Conservation (phyloP, 2,329 filamentous ascomycete species). For the Alternaria triticimaculans region DNA sequence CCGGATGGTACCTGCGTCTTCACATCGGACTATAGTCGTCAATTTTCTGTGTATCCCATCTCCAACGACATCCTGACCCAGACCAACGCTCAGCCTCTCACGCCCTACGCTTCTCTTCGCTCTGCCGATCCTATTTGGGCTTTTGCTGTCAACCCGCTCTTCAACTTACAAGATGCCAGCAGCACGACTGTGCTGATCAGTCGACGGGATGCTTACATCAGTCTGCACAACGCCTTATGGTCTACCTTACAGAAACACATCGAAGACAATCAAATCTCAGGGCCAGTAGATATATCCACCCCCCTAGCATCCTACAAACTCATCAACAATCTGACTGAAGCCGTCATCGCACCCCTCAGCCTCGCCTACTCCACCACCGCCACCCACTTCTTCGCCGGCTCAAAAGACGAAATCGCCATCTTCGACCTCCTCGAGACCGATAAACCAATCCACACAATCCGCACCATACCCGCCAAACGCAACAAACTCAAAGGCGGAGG, state of each 20-base stretch:
- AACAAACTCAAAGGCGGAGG: slow-evolving; percentile 53
- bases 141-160: slow-evolving; percentile 62
- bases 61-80: slow-evolving; percentile 15
- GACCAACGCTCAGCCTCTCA: slow-evolving; percentile 36
- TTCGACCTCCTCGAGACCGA: slow-evolving; percentile 62
- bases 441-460: slow-evolving; percentile 50
- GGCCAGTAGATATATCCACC: slow-evolving; percentile 31
- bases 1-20: slow-evolving; percentile 65
- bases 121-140: slow-evolving; percentile 61
- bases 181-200: slow-evolving; percentile 61
- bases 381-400: slow-evolving; percentile 64
- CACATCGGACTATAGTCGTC: slow-evolving; percentile 60
- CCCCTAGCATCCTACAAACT: slow-evolving; percentile 61
- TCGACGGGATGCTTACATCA: slow-evolving; percentile 62
- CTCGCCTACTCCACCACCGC: slow-evolving; percentile 60
- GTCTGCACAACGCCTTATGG: slow-evolving; percentile 62
- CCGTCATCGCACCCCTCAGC: slow-evolving; percentile 61
- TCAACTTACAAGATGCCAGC: slow-evolving; percentile 57
- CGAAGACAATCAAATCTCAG: slow-evolving; percentile 4
- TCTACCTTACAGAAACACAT: slow-evolving; percentile 30
- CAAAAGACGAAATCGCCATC: slow-evolving; percentile 59
- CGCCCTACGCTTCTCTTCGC: slow-evolving; percentile 55
- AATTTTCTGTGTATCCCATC: slow-evolving; percentile 58
- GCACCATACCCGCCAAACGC: slow-evolving; percentile 57
- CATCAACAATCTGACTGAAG: slow-evolving; percentile 62